Conservation (phyloP, 768 basidiomycete species). For the Clitopilus passeckerianus region DNA sequence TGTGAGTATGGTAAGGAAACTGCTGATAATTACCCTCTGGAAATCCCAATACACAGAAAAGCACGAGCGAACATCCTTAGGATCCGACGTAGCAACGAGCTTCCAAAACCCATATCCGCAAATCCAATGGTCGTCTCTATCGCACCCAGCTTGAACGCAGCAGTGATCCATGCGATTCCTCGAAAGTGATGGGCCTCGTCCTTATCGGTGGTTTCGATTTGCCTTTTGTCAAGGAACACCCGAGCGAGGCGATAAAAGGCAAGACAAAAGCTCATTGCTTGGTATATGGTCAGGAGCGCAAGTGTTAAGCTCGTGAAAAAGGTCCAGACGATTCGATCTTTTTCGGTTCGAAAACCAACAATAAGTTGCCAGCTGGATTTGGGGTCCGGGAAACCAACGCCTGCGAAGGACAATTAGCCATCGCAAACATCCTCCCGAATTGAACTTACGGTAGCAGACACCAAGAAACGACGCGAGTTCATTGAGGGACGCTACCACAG, state of each 20-base stretch:
- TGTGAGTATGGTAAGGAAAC: not conserved
- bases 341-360: constrained; percentile 35
- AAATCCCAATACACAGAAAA: constrained; percentile 53
- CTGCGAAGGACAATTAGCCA: not conserved
- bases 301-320: constrained; percentile 61
- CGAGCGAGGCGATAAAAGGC: constrained; percentile 53
- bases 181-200: constrained; percentile 46
- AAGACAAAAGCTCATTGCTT: constrained; percentile 54
- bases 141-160: constrained; percentile 56
- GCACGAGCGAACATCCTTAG: constrained; percentile 51
- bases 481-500: constrained; percentile 48
- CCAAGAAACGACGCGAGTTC: constrained; percentile 65
- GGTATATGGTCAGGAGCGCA: constrained; percentile 50
- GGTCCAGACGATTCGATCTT: constrained; percentile 37
- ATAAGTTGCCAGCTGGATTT: constrained; percentile 13
- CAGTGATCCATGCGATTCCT: constrained; percentile 65
- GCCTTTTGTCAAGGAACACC: constrained; percentile 45
- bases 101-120: constrained; percentile 44
- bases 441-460: constrained; percentile 47
- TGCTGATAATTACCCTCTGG: constrained; percentile 54
- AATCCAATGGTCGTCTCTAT: constrained; percentile 67
- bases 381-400: constrained; percentile 2
- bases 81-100: constrained; percentile 50
- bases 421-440: not conserved
- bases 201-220: constrained; percentile 39